Base-by-base conservation (phyloP, 805 yeast species). In the Citeromyces matritensis region DNA sequence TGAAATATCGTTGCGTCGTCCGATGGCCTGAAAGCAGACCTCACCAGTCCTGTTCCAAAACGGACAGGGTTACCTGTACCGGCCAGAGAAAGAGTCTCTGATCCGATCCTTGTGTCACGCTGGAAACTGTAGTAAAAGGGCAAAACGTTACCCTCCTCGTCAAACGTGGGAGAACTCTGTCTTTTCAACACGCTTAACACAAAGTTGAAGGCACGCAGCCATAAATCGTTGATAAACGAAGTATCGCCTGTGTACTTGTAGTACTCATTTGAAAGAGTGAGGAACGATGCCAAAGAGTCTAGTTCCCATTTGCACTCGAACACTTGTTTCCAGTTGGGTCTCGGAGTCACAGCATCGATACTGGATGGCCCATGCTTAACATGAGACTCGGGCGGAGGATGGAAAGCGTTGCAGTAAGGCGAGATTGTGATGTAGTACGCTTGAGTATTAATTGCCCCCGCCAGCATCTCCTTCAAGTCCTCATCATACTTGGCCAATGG, bases 381-480 rank as follows among this genome's bases (percentile, higher is more conserved):
- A 1, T 56, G 57, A 2, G 75, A 62, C 5, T 45, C 54, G 3
- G 55, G 55, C 0, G 95, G 95, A 1, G 95, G 93, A 44, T 84
- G 93, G 57, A 82, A 85, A 0, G 95, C 95, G 51, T 84, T 84
- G 52, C 95, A 84, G 50, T 81, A 84, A 0, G 95, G 94, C 5
- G 77, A 68, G 15, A 53, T 57, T 12, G 55, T 39, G 5, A 84
- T 59, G 41, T 66, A 81, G 15, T 63, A 55, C 0, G 85, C 79
- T 51, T 85, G 95, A 15, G 83, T 79, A 36, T 71, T 65, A 31
- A 84, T 79, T 2, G 95, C 94, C 11, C 95, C 95, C 37, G 56
- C 58, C 23, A 84, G 60, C 47, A 84, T 52, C 23, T 57, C 57
- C 36, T 54, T 48, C 32, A 84, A 56, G 2, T 41, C 35, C 1